Evolutionary conservation across 352 stramenopile species (phyloP).

Genomic region (Globisporangium orthogonon): DNA sequence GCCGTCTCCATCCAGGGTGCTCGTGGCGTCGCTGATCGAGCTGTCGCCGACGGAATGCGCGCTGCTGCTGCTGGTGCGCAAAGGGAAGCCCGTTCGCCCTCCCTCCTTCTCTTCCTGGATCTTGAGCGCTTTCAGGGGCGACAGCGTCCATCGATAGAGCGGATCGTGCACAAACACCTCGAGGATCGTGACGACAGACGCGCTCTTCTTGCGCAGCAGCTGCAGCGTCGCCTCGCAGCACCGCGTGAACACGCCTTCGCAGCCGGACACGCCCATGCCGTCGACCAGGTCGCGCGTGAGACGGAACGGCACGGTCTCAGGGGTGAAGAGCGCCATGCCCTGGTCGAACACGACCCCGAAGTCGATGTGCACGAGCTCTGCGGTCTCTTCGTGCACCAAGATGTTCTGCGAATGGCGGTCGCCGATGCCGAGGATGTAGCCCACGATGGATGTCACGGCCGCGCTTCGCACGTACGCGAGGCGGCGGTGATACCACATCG

Average conservation of each 20-base stretch:
- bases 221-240: constrained; percentile 92
- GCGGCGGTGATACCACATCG: constrained; percentile 92
- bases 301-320: constrained; percentile 98
- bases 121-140: constrained; percentile 80
- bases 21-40: background rate
- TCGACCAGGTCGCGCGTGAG: constrained; percentile 99
- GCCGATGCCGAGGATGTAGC: constrained; percentile 95
- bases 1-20: background rate
- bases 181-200: constrained; percentile 96
- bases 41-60: background rate
- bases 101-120: constrained; percentile 65
- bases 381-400: constrained; percentile 95
- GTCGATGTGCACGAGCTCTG: constrained; percentile 99
- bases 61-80: background rate
- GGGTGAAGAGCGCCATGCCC: constrained; percentile 89
- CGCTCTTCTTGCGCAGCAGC: constrained; percentile 89
- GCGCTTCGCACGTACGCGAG: constrained; percentile 94
- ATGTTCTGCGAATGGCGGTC: constrained; percentile 99
- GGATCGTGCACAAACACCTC: constrained; percentile 99
- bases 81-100: background rate
- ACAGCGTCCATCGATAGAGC: constrained; percentile 98
- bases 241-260: constrained; percentile 94
- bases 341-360: constrained; percentile 99
- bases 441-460: constrained; percentile 97
- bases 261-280: constrained; percentile 96